Conservation (phyloP, 208 protist species). For the Naegleria fowleri region DNA sequence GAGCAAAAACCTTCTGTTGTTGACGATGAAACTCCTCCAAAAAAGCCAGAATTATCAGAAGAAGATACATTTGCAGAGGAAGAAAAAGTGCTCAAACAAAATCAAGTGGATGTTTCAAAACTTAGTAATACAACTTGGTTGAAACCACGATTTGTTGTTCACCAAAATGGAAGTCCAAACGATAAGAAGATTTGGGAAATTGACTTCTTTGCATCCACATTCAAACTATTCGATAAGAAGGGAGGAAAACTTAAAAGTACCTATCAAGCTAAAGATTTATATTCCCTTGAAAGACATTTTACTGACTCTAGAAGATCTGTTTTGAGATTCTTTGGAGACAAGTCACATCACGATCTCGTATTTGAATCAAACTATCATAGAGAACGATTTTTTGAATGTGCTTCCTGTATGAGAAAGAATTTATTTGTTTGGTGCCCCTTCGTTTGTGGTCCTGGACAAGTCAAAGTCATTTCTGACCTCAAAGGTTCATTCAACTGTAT, state of each 20-base stretch:
- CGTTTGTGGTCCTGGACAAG: not conserved
- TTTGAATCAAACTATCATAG: slow-evolving; percentile 47
- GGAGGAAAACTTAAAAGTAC: slow-evolving; percentile 39
- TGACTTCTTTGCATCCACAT: slow-evolving; percentile 47
- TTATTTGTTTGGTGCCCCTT: slow-evolving; percentile 51
- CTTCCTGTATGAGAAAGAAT: slow-evolving; percentile 40
- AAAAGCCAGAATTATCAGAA: not conserved
- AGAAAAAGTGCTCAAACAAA: not conserved
- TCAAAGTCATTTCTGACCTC: not conserved
- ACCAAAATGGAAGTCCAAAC: not conserved
- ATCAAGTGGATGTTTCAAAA: not conserved
- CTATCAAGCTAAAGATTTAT: slow-evolving; percentile 47
- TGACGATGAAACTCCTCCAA: not conserved
- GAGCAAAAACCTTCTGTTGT: not conserved
- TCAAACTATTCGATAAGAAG: slow-evolving; percentile 43
- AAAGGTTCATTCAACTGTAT: slow-evolving; percentile 35
- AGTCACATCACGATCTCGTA: slow-evolving; percentile 47
- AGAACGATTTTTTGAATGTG: slow-evolving; percentile 54
- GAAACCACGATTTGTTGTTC: not conserved
- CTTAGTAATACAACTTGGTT: not conserved
- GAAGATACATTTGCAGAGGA: slow-evolving; percentile 1
- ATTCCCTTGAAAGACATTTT: slow-evolving; percentile 50
- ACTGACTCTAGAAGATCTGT: slow-evolving; percentile 40
- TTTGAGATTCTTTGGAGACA: slow-evolving; percentile 52
- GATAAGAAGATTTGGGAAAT: slow-evolving; percentile 50